Base-by-base conservation (phyloP, 495 filamentous ascomycete genomes). In the Bombardia bombarda region DNA sequence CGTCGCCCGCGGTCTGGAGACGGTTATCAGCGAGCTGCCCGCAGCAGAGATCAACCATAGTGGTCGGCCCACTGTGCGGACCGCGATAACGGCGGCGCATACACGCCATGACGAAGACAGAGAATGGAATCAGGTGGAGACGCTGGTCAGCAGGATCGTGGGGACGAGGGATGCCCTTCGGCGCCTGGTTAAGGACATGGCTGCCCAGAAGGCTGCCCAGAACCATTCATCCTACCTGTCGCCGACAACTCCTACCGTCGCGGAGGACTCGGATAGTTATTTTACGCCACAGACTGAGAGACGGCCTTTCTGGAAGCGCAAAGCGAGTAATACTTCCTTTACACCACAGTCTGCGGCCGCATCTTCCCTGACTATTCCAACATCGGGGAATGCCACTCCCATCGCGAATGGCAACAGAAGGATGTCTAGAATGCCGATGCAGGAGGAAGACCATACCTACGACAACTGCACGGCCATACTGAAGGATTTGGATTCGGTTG, bases 281-380 rank as follows among this genome's bases (percentile, higher is more conserved):
- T 70, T 73, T 47, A 45, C 45, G 31, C 57, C 24, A 37, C 65
- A 32, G 21, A 45, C 53, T 26, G 74, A 78, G 17, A 76, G 62
- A 43, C 57, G 77, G 33, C 67, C 82, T 1, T 96, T 98, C 52
- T 98, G 92, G 92, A 95, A 89, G 59, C 83, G 92, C 42, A 95
- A 92, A 63, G 63, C 79, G 7, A 92, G 68, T 50, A n/a, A 6
- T 14, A 5, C 9, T 20, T 48, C 61, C 25, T 32, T 50, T 19
- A 64, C 56, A 45, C 61, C 57, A 3, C 49, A 72, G 35, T 61
- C 71, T 38, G 60, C 68, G 14, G 60, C 68, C 3, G 66, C 70
- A 17, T 67, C 80, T 4, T 77, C 85, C 36, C 61, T 86, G 26
- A 69, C 76, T 13, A 75, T 82, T 3, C 81, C 81, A 0, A 51